phyloP scores from a whole-genome alignment of 208 protist species.

The Trypanosoma theileri region DNA sequence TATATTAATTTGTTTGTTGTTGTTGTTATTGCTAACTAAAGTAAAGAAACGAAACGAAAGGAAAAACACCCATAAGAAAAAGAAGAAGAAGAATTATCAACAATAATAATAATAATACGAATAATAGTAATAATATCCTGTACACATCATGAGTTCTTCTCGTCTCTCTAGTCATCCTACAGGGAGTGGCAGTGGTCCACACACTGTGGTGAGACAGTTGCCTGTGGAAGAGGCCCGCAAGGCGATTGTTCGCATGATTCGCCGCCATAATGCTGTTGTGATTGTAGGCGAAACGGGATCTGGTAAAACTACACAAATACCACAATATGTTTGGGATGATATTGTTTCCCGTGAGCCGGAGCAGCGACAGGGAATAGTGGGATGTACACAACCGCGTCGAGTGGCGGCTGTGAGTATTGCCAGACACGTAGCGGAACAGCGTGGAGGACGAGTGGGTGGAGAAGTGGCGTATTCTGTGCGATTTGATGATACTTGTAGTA shows the following conservation, averaged over 20 bases:
- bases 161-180: background rate
- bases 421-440: conserved; percentile 91
- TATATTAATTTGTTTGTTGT: no score
- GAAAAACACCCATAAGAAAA: background rate
- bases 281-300: conserved; percentile 94
- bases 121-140: no score
- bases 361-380: conserved; percentile 58
- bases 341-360: conserved; percentile 46
- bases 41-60: background rate
- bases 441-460: conserved; percentile 69
- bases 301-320: conserved; percentile 94
- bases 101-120: no score
- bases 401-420: conserved; percentile 97
- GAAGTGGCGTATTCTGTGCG: conserved; percentile 94
- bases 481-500: conserved; percentile 92
- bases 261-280: conserved; percentile 81
- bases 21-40: no score
- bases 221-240: conserved; percentile 75
- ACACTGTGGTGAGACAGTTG: conserved; percentile 26
- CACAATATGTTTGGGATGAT: conserved; percentile 93
- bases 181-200: conserved; percentile 3
- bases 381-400: conserved; percentile 96
- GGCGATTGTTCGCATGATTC: conserved; percentile 81
- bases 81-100: background rate
- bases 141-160: background rate